These are phyloP conservation scores for Pyrus hybrid DNA, from an alignment of 331 rosid species.

Conservation along the genomic window DNA sequence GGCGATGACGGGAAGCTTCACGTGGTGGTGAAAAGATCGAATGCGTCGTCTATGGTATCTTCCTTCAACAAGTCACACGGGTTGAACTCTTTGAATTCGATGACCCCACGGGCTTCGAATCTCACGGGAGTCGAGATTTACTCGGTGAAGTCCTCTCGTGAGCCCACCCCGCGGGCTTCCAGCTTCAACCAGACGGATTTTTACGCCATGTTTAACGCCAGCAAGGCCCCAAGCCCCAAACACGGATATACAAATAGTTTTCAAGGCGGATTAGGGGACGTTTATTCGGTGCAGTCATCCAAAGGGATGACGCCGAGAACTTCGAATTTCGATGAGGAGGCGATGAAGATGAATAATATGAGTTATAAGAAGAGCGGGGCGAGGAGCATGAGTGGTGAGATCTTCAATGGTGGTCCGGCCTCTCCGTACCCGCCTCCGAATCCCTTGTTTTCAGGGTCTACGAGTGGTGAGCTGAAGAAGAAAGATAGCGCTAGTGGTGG, in stretches of 20 bases:
- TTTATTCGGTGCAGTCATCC: slow-evolving; percentile 60
- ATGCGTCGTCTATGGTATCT: slow-evolving; percentile 63
- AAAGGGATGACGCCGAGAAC: slow-evolving; percentile 69
- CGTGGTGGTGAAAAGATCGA: slow-evolving; percentile 70
- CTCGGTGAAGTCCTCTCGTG: slow-evolving; percentile 83
- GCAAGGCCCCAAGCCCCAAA: slow-evolving; percentile 87
- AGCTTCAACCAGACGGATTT: slow-evolving; percentile 89
- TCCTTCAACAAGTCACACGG: slow-evolving; percentile 76
- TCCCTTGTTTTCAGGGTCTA: slow-evolving; percentile 69
- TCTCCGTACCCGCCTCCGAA: slow-evolving; percentile 77
- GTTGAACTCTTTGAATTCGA: slow-evolving; percentile 40
- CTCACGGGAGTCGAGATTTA: slow-evolving; percentile 94
- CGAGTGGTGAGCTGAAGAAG: slow-evolving; percentile 42
- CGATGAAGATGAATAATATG: slow-evolving; percentile 20
- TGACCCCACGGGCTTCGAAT: slow-evolving; percentile 83
- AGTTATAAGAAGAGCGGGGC: slow-evolving; percentile 49
- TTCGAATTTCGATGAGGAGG: slow-evolving; percentile 74
- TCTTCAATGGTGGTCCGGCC: slow-evolving; percentile 44
- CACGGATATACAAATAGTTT: slow-evolving; percentile 64
- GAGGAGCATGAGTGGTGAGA: slow-evolving; percentile 71
- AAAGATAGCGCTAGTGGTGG: slow-evolving; percentile 25
- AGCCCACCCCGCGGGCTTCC: slow-evolving; percentile 88
- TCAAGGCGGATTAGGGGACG: slow-evolving; percentile 32
- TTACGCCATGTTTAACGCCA: slow-evolving; percentile 69
- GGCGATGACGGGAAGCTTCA: slow-evolving; percentile 89